phyloP scores from a whole-genome alignment of 257 asterid species.

The Capsicum chinense region DNA sequence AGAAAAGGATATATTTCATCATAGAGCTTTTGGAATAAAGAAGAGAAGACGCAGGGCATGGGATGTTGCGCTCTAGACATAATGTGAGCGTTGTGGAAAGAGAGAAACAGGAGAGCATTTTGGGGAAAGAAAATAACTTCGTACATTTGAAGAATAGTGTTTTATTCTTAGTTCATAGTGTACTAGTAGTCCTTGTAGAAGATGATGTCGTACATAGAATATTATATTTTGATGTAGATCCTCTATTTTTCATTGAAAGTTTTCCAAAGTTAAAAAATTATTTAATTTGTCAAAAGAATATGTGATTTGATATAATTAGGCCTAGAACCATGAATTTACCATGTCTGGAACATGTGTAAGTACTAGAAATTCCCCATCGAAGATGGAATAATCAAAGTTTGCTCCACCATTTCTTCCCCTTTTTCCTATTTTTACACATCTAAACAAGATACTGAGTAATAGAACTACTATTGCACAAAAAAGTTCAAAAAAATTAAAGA shows the following conservation, averaged over 20 bases:
- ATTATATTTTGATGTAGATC: background rate
- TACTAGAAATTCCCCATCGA: background rate
- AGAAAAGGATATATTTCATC: background rate
- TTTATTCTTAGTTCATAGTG: background rate
- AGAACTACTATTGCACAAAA: conserved; percentile 11
- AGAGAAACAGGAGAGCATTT: conserved; percentile 1
- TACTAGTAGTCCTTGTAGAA: background rate
- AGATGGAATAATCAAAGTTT: conserved; percentile 6
- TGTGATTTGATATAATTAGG: background rate
- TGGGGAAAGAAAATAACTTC: background rate
- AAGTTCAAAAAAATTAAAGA: background rate
- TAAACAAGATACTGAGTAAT: conserved; percentile 1
- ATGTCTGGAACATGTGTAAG: conserved; percentile 2
- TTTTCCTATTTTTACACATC: background rate
- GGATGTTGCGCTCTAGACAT: background rate
- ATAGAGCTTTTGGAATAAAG: background rate
- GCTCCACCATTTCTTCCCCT: background rate
- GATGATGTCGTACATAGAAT: background rate
- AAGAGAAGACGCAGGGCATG: background rate
- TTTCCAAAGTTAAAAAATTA: background rate
- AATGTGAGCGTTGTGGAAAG: conserved; percentile 11
- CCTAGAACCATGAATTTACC: background rate
- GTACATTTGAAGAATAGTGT: conserved; percentile 17
- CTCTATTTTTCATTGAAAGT: background rate
- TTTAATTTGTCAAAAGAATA: background rate